Conservation (phyloP, 2,329 filamentous ascomycete genomes). For the Penicillium sp. region DNA sequence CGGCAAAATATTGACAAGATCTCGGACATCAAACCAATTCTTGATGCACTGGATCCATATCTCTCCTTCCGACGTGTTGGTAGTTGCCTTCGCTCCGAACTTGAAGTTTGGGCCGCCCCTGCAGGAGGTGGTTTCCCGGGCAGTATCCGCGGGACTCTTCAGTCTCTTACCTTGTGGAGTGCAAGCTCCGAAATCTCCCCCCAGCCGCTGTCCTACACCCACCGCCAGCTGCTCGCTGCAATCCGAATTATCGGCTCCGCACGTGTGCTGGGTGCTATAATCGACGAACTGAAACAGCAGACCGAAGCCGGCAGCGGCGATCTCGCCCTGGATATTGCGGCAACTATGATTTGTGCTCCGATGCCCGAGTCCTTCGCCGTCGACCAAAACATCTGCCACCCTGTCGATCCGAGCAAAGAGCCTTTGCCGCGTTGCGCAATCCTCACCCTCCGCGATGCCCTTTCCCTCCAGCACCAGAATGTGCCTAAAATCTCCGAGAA, state of each 20-base stretch:
- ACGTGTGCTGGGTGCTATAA: constrained; percentile 41
- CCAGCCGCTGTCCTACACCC: constrained; percentile 59
- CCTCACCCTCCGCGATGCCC: constrained; percentile 48
- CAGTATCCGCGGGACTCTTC: constrained; percentile 55
- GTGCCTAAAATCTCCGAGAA: constrained; percentile 48
- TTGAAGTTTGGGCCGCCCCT: constrained; percentile 57
- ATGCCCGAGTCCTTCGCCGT: constrained; percentile 45
- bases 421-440: constrained; percentile 37
- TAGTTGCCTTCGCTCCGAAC: constrained; percentile 51
- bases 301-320: constrained; percentile 45
- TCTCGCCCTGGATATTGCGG: constrained; percentile 49
- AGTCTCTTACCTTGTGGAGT: constrained; percentile 59
- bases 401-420: constrained; percentile 39
- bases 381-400: constrained; percentile 43
- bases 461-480: constrained; percentile 44
- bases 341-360: constrained; percentile 48
- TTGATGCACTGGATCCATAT: constrained; percentile 56
- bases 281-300: constrained; percentile 50
- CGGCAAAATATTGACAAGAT: constrained; percentile 32
- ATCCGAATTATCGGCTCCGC: constrained; percentile 47
- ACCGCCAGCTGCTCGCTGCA: constrained; percentile 54
- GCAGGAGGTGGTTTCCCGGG: constrained; percentile 52
- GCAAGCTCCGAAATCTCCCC: constrained; percentile 54
- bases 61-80: constrained; percentile 55
- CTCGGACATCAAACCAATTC: constrained; percentile 57